These are phyloP conservation scores for Euphorbia lathyris DNA, from an alignment of 345 rosid genomes.

Conservation along the genomic window DNA sequence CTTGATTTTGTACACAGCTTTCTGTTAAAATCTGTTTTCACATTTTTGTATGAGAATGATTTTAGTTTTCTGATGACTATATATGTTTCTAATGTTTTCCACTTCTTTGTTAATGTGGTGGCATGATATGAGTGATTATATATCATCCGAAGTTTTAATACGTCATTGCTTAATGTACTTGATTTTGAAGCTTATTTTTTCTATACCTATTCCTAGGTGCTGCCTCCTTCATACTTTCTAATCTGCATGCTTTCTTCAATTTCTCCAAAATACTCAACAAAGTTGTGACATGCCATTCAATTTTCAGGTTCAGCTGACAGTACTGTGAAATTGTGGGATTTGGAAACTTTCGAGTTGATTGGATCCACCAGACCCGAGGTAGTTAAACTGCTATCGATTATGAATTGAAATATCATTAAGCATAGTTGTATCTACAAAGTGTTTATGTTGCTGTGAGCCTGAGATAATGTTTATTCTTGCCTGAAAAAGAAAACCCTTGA, in stretches of 20 bases:
- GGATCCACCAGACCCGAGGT: constrained; percentile 97
- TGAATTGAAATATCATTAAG: not conserved
- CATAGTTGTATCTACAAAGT: not conserved
- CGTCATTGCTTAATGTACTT: not conserved
- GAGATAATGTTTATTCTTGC: not conserved
- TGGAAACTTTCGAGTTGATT: constrained; percentile 95
- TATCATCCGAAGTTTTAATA: not conserved
- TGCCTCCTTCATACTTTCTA: not conserved
- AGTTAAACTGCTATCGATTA: not conserved
- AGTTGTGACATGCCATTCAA: constrained; percentile 15
- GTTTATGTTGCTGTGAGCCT: not conserved
- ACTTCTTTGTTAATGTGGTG: not conserved
- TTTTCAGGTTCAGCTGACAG: constrained; percentile 90
- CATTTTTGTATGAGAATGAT: constrained; percentile 2
- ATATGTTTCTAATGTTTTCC: not conserved
- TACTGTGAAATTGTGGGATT: constrained; percentile 98
- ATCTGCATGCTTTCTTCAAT: not conserved
- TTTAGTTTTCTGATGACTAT: not conserved
- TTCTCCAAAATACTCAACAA: too few species aligned
- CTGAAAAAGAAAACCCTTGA: not conserved
- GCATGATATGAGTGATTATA: constrained; percentile 1
- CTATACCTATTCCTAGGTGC: too few species aligned
- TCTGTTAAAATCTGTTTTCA: not conserved
- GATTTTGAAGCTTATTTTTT: too few species aligned
- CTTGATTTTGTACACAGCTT: constrained; percentile 6